Evolutionary conservation across 129 eudicot genomes (phyloP), one percentile per base, ranked within the genome.

Genomic region (Apium graveolens): DNA sequence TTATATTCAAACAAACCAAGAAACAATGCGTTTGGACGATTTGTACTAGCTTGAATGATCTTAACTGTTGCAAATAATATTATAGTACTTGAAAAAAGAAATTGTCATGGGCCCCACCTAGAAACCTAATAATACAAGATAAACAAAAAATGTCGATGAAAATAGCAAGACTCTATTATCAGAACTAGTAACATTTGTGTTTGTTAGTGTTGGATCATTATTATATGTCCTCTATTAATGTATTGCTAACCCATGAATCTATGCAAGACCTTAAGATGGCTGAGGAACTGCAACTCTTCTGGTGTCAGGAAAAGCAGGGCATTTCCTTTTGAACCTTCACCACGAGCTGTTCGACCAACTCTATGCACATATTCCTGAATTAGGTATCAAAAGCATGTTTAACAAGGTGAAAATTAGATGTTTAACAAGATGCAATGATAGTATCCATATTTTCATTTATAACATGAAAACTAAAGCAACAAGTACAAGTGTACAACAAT

Each of bases 321-420:
- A 63, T 78, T 84, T 69, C 92, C 92, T 75, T 78, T 84, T 4
- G 88, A 87, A 84, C 92, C 92, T 84, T 86, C 92, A 37, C 92
- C 92, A 82, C 92, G 88, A 27, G 92, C 92, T 80, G 92, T 89
- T 38, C 92, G 86, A 44, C 92, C 90, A 66, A 89, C 90, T 75
- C 92, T 84, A 42, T 89, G 92, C n/a, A 89, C 87, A 73, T 89
- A 89, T 80, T 89, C 92, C 92, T 89, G 83, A 68, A 41, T 79
- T 74, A 27, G n/a, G 29, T 12, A 42, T 1, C 77, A 41, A 24
- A 16, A 38, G 10, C 32, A 74, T 12, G 53, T 44, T 17, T 14
- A 74, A 74, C 77, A 44, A 43, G 53, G 29, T 38, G 4, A 42
- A 41, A 2, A 9, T 60, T 42, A 11, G 46, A 42, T 11, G 11